Conservation (phyloP, 75 land plant species). For the Cupressus sempervirens region DNA sequence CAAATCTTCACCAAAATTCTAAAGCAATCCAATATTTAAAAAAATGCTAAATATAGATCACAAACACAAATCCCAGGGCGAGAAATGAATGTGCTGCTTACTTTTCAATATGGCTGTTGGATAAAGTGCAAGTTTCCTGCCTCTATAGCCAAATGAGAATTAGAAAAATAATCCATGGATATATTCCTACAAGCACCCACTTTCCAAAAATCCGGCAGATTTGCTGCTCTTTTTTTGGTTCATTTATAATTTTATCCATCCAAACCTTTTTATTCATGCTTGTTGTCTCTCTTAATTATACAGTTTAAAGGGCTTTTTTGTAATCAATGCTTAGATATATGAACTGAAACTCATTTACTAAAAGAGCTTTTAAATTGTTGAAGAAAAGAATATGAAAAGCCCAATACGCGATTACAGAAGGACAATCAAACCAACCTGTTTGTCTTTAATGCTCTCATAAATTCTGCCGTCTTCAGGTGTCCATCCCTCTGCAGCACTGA, state of each 20-base stretch:
- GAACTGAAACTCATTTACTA: background rate
- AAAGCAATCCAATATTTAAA: background rate
- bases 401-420: background rate
- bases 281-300: background rate
- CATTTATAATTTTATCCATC: background rate
- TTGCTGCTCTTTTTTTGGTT: background rate
- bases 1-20: background rate
- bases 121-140: background rate
- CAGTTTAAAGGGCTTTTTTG: background rate
- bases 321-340: background rate
- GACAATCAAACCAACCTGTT: slow-evolving; percentile 31
- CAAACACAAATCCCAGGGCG: background rate
- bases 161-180: background rate
- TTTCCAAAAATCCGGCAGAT: background rate
- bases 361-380: background rate
- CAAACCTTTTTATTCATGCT: no score
- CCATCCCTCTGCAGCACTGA: slow-evolving; percentile 94
- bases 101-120: background rate
- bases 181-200: background rate
- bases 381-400: background rate
- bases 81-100: background rate
- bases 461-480: slow-evolving; percentile 66
- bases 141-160: background rate
- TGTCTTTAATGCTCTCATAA: slow-evolving; percentile 40
- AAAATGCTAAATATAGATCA: background rate